A percentile compares a stretch with the other conserved stretches of the same genome.
Conservation (phyloP, 2,329 filamentous ascomycete genomes). For the Phaeosphaeria sp. region DNA sequence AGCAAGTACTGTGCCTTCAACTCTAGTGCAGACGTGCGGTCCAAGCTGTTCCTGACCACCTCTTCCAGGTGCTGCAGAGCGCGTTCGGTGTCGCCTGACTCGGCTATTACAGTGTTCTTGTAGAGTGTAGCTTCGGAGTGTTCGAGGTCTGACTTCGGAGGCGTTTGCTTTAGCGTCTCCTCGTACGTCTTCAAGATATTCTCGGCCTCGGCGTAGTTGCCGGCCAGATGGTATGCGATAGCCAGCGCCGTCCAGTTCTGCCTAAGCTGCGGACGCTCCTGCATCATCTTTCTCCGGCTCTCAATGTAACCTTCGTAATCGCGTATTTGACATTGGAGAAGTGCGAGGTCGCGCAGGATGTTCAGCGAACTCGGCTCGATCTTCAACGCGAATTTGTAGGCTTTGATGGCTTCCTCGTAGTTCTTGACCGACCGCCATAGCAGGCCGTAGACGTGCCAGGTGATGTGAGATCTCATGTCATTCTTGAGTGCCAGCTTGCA, state of each 20-base stretch:
- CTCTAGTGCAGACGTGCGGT: slow-evolving; percentile 86
- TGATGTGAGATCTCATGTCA: slow-evolving; percentile 99
- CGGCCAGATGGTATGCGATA: slow-evolving; percentile 89
- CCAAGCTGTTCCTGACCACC: slow-evolving; percentile 77
- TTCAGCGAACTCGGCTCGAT: slow-evolving; percentile 93
- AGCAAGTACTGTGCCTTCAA: slow-evolving; percentile 83
- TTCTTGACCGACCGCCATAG: slow-evolving; percentile 95
- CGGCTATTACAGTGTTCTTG: slow-evolving; percentile 93
- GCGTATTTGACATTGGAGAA: slow-evolving; percentile 94
- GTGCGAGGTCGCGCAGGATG: slow-evolving; percentile 91
- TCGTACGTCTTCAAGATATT: slow-evolving; percentile 91
- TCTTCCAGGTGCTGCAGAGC: slow-evolving; percentile 86
- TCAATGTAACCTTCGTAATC: slow-evolving; percentile 94
- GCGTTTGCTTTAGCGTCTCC: slow-evolving; percentile 84
- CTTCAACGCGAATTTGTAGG: slow-evolving; percentile 93
- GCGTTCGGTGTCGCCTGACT: slow-evolving; percentile 80
- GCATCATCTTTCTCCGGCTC: slow-evolving; percentile 86
- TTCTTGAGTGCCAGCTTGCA: slow-evolving; percentile 91
- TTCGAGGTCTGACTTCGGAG: slow-evolving; percentile 81
- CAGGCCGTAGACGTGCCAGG: slow-evolving; percentile 98
- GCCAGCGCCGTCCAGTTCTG: slow-evolving; percentile 99
- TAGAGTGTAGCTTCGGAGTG: slow-evolving; percentile 94
- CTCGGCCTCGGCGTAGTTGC: slow-evolving; percentile 84
- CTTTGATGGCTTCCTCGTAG: slow-evolving; percentile 98
- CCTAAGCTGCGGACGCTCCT: slow-evolving; percentile 78